Conservation (phyloP, 2,329 filamentous ascomycete species). For the Trichophyton schoenleinii region DNA sequence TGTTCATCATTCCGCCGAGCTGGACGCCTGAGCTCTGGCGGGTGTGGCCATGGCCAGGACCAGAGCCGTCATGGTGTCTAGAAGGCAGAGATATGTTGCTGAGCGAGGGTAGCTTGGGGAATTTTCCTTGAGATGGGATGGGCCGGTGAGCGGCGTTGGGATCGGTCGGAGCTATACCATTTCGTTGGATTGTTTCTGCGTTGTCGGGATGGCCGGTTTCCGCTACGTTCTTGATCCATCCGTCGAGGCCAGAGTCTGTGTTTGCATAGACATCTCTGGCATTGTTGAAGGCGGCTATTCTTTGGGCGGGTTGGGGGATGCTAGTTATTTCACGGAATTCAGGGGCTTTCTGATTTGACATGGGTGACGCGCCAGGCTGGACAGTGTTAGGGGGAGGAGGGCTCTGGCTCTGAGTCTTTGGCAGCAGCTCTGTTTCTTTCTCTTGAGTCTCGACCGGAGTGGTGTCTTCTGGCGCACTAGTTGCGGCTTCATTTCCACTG, state of each 20-base stretch:
- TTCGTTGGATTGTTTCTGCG: conserved; percentile 31
- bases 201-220: conserved; percentile 41
- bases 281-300: conserved; percentile 61
- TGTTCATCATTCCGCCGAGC: conserved; percentile 34
- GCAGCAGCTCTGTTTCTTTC: background rate
- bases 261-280: conserved; percentile 57
- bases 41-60: conserved; percentile 23
- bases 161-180: conserved; percentile 21
- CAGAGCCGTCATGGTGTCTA: conserved; percentile 21
- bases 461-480: background rate
- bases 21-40: conserved; percentile 26
- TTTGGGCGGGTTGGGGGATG: conserved; percentile 51
- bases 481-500: background rate
- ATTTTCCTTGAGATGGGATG: conserved; percentile 26
- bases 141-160: conserved; percentile 18
- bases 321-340: conserved; percentile 67
- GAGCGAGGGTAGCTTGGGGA: conserved; percentile 30
- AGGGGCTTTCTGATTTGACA: background rate
- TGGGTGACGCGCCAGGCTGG: background rate
- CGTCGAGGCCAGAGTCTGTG: conserved; percentile 61
- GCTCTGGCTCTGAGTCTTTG: background rate
- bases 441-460: background rate
- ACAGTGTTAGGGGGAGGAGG: background rate
- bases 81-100: conserved; percentile 19
- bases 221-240: conserved; percentile 43